Conservation (phyloP, 2,329 filamentous ascomycete species). For the Diplodia sapinea region DNA sequence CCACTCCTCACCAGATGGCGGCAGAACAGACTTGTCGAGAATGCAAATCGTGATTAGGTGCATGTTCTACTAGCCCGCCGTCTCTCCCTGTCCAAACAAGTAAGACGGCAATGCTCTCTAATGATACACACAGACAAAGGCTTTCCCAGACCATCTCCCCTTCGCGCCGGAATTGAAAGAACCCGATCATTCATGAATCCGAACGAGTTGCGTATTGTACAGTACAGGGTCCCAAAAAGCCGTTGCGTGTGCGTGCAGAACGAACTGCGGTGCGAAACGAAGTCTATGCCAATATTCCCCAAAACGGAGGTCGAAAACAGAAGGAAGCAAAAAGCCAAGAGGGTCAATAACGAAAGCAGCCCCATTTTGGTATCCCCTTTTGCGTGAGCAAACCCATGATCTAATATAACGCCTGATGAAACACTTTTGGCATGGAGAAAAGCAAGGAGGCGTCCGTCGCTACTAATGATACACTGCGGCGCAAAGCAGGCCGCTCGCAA, state of each 20-base stretch:
- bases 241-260: conserved; percentile 30
- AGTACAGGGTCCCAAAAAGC: conserved; percentile 26
- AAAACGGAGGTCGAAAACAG: conserved; percentile 5
- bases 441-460: conserved; percentile 41
- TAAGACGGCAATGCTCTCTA: conserved; percentile 28
- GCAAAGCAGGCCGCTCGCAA: conserved; percentile 27
- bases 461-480: conserved; percentile 36
- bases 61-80: conserved; percentile 25
- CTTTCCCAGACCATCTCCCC: conserved; percentile 17
- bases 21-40: conserved; percentile 20
- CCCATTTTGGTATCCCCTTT: conserved; percentile 47
- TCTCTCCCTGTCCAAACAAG: conserved; percentile 15
- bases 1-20: conserved; percentile 12
- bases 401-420: conserved; percentile 46
- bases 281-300: conserved; percentile 43
- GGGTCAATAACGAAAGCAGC: conserved; percentile 24
- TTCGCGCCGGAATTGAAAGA: conserved; percentile 4
- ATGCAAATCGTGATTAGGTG: conserved; percentile 32
- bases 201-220: conserved; percentile 33
- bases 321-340: neutral
- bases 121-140: conserved; percentile 28
- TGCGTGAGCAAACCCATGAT: conserved; percentile 47
- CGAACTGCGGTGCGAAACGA: conserved; percentile 29
- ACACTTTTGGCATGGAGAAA: conserved; percentile 32
- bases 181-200: conserved; percentile 27